These are phyloP conservation scores for Vairimorpha necatrix DNA, from an alignment of 371 early-diverging fungal species.

Conservation along the genomic window DNA sequence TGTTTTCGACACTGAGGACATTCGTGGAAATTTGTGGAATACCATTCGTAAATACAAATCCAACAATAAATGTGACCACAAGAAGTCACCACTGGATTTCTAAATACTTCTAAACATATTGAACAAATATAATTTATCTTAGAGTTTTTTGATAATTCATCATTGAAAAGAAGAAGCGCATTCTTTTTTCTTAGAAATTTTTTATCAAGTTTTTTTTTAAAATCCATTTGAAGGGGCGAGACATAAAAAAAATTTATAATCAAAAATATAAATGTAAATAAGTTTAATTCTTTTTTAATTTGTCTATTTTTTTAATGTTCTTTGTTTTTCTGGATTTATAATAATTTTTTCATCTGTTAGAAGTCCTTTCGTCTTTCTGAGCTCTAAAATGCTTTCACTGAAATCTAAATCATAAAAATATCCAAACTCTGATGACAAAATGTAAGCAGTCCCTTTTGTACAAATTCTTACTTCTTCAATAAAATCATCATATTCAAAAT, in stretches of 20 bases:
- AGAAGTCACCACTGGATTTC: not conserved
- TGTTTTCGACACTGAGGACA: slow-evolving; percentile 16
- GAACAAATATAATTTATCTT: not conserved
- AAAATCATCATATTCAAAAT: slow-evolving; percentile 41
- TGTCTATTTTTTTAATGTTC: slow-evolving; percentile 53
- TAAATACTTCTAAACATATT: not conserved
- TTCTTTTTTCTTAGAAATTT: not conserved
- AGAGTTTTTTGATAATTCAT: not conserved
- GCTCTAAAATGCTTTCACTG: slow-evolving; percentile 21
- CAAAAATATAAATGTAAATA: too few species aligned
- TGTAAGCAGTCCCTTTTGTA: slow-evolving; percentile 58
- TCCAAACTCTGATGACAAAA: slow-evolving; percentile 38
- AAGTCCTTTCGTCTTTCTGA: slow-evolving; percentile 57
- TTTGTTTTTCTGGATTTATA: slow-evolving; percentile 55
- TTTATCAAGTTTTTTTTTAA: not conserved
- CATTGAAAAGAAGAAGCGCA: not conserved
- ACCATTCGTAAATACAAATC: slow-evolving; percentile 5
- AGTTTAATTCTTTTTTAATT: not conserved
- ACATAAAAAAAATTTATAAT: too few species aligned
- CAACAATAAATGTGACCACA: slow-evolving; percentile 15
- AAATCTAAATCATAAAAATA: slow-evolving; percentile 22
- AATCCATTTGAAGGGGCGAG: not conserved
- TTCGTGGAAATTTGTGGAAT: not conserved
- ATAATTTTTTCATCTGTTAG: slow-evolving; percentile 50
- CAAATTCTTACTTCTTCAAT: slow-evolving; percentile 44